phyloP scores from a whole-genome alignment of 1,284 basidiomycete species.

The Ceratobasidium sp. region DNA sequence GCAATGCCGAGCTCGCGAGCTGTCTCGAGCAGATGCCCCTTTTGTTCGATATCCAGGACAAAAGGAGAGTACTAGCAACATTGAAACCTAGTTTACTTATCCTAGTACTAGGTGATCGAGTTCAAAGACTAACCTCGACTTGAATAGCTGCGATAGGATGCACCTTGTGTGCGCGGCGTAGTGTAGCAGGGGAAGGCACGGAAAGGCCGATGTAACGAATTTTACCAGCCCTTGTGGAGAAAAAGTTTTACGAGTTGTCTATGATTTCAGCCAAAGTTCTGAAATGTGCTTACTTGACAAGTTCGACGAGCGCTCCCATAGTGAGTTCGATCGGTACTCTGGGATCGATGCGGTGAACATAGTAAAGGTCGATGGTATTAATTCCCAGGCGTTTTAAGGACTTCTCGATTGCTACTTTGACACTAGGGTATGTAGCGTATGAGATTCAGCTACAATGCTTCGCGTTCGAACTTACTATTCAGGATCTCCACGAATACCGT shows the following conservation, averaged over 20 bases:
- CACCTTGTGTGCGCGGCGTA: constrained; percentile 60
- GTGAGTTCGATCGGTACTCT: constrained; percentile 51
- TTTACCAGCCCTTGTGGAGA: constrained; percentile 57
- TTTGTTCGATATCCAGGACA: constrained; percentile 29
- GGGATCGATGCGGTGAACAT: constrained; percentile 52
- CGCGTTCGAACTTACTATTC: background rate
- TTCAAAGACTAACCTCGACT: constrained; percentile 25
- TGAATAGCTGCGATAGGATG: constrained; percentile 34
- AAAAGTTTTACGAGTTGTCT: background rate
- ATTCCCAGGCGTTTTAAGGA: constrained; percentile 55
- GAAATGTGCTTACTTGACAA: constrained; percentile 56
- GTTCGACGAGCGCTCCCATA: constrained; percentile 60
- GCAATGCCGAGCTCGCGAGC: constrained; percentile 37
- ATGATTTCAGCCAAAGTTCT: constrained; percentile 42
- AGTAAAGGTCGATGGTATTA: constrained; percentile 51
- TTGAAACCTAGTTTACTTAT: no score
- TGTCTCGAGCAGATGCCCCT: constrained; percentile 34
- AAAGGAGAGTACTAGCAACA: constrained; percentile 37
- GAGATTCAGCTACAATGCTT: background rate
- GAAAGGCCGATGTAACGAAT: constrained; percentile 68
- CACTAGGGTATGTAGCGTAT: no score
- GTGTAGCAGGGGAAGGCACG: constrained; percentile 63
- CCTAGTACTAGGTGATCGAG: no score
- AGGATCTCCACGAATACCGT: no score
- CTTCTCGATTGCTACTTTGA: constrained; percentile 50